phyloP scores from a whole-genome alignment of 352 stramenopile genomes.

The Globisporangium nagaii region DNA sequence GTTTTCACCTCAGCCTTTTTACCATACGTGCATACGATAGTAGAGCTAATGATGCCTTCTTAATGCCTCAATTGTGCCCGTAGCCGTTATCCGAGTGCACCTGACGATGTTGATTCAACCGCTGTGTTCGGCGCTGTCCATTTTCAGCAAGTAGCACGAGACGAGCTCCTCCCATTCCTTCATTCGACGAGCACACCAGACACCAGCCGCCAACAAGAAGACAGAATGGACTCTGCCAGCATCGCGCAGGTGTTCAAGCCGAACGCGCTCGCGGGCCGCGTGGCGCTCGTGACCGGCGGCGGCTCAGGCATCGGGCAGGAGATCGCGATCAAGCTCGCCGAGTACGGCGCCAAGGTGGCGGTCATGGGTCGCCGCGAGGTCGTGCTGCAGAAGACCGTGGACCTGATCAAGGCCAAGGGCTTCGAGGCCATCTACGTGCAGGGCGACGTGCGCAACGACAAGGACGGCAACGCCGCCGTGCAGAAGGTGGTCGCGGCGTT shows the following conservation, averaged over 20 bases:
- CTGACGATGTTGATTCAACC: not conserved
- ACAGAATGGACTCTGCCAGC: slow-evolving; percentile 51
- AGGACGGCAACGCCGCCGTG: slow-evolving; percentile 75
- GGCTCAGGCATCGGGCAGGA: slow-evolving; percentile 94
- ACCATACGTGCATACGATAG: not conserved
- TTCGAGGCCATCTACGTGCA: slow-evolving; percentile 43
- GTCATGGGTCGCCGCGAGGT: slow-evolving; percentile 91
- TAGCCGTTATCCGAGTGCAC: not conserved
- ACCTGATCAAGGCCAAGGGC: slow-evolving; percentile 36
- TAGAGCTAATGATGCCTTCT: not conserved
- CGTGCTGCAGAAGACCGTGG: slow-evolving; percentile 87
- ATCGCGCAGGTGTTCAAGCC: slow-evolving; percentile 52
- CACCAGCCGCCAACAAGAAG: not conserved
- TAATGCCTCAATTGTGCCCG: not conserved
- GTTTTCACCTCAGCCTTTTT: not conserved
- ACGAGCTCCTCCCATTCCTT: too few species aligned
- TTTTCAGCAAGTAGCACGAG: too few species aligned
- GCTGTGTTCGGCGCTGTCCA: not conserved
- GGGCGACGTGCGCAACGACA: slow-evolving; percentile 86
- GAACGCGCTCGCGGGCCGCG: slow-evolving; percentile 48
- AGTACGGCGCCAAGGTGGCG: slow-evolving; percentile 89
- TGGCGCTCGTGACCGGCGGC: slow-evolving; percentile 92
- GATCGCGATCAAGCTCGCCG: slow-evolving; percentile 87
- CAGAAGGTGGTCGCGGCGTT: slow-evolving; percentile 69
- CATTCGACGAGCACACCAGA: not conserved